phyloP scores from a whole-genome alignment of 169 alveolate species.

The Theileria sp. region DNA sequence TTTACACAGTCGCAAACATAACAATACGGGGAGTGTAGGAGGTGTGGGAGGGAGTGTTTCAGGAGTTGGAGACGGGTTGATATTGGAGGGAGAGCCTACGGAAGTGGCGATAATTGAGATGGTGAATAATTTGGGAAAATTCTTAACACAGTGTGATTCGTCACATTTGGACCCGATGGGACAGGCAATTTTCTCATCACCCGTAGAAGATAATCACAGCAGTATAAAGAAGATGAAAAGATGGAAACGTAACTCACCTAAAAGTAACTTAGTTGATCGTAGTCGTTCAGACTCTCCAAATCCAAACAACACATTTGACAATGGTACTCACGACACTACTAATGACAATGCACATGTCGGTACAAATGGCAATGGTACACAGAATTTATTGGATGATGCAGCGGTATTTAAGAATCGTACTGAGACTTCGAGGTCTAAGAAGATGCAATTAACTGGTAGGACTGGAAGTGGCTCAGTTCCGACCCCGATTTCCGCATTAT shows the following conservation, averaged over 20 bases:
- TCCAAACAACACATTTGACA: too few species aligned
- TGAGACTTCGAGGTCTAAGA: background rate
- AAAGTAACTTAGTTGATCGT: background rate
- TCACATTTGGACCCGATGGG: slow-evolving; percentile 17
- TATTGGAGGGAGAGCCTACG: slow-evolving; percentile 60
- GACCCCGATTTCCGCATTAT: slow-evolving; percentile 2
- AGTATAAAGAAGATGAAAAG: background rate
- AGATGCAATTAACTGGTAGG: background rate
- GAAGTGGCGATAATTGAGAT: slow-evolving; percentile 53
- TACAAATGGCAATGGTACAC: too few species aligned
- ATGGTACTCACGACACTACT: background rate
- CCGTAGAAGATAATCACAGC: background rate
- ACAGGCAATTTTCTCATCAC: background rate
- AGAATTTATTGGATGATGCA: background rate
- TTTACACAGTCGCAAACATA: background rate
- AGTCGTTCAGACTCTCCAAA: background rate
- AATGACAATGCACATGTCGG: too few species aligned
- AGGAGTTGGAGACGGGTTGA: background rate
- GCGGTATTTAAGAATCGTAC: background rate
- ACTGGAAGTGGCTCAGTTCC: background rate
- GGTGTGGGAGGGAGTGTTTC: slow-evolving; percentile 23
- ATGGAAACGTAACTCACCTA: background rate
- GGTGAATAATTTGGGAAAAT: slow-evolving; percentile 36
- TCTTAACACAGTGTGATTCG: background rate
- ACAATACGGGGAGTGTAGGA: background rate